These are phyloP conservation scores for Perkinsela sp. DNA, from an alignment of 208 protist species.

Conservation along the genomic window DNA sequence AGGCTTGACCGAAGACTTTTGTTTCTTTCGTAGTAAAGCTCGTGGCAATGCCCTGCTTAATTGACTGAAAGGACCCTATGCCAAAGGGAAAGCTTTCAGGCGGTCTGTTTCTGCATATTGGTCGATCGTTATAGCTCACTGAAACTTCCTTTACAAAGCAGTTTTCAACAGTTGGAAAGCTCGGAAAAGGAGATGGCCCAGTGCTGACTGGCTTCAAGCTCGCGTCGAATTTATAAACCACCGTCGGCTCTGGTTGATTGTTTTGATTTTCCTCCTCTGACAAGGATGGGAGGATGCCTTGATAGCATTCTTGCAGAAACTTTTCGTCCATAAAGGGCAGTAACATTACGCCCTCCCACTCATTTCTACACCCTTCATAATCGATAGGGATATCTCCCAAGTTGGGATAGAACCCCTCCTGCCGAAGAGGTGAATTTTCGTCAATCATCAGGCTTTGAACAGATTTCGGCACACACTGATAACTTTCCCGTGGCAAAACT, in stretches of 20 bases:
- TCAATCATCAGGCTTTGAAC: neutral
- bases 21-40: neutral
- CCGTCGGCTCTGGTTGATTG: slow-evolving; percentile 24
- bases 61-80: neutral
- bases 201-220: slow-evolving; percentile 13
- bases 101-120: too few relatives aligned
- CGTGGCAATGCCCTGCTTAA: neutral
- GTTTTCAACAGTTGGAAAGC: slow-evolving; percentile 1
- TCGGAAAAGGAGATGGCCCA: neutral
- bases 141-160: neutral
- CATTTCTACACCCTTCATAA: slow-evolving; percentile 37
- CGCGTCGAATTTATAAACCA: slow-evolving; percentile 26
- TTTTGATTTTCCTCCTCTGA: slow-evolving; percentile 22
- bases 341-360: slow-evolving; percentile 64
- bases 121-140: neutral
- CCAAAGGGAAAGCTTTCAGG: neutral
- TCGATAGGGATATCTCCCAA: slow-evolving; percentile 24
- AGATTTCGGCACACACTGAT: slow-evolving; percentile 36
- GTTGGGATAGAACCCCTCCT: neutral
- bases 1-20: neutral
- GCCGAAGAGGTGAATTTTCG: neutral
- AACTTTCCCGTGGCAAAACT: slow-evolving; percentile 80
- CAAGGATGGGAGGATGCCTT: slow-evolving; percentile 27
- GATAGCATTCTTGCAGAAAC: slow-evolving; percentile 24
- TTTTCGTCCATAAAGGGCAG: slow-evolving; percentile 66